phyloP scores from a whole-genome alignment of 805 yeast genomes.

The Wickerhamiella dianesei region DNA sequence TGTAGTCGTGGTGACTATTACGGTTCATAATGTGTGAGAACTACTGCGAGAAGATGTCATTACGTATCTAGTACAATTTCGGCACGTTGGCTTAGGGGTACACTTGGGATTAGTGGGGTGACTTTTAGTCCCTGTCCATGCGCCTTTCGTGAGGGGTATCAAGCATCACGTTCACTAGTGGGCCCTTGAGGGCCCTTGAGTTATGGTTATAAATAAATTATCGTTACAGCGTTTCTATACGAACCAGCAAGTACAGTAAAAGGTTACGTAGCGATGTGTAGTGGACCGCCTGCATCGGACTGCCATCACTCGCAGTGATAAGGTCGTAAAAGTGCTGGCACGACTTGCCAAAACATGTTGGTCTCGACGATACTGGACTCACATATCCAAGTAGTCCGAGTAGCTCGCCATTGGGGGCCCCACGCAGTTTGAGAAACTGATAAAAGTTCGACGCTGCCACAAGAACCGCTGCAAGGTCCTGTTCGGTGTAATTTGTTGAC shows the following conservation, averaged over 20 bases:
- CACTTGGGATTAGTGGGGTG: too few species aligned
- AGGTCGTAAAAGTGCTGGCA: not conserved
- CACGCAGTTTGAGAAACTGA: slow-evolving; percentile 1
- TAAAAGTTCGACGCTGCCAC: slow-evolving; percentile 4
- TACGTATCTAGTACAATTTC: too few species aligned
- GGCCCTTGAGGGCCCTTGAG: too few species aligned
- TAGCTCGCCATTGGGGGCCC: not conserved
- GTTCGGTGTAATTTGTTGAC: not conserved
- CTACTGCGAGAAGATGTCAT: too few species aligned
- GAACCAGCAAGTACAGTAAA: slow-evolving; percentile 3
- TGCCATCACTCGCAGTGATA: not conserved
- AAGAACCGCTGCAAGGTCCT: slow-evolving; percentile 1
- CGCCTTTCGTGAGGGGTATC: too few species aligned
- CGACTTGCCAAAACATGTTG: not conserved
- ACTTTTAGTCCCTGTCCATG: too few species aligned
- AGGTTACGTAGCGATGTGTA: slow-evolving; percentile 3
- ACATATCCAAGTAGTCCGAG: slow-evolving; percentile 2
- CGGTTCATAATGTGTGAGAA: too few species aligned
- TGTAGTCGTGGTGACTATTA: too few species aligned
- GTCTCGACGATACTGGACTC: not conserved
- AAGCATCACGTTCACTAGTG: too few species aligned
- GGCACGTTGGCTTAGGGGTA: too few species aligned
- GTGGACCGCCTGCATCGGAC: slow-evolving; percentile 1
- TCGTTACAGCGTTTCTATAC: not conserved
- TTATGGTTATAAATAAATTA: not conserved